Percentiles rank a stretch among this genome's conserved stretches.
phyloP scores from a whole-genome alignment of 2,329 filamentous ascomycete genomes.

The Fusarium sp. region DNA sequence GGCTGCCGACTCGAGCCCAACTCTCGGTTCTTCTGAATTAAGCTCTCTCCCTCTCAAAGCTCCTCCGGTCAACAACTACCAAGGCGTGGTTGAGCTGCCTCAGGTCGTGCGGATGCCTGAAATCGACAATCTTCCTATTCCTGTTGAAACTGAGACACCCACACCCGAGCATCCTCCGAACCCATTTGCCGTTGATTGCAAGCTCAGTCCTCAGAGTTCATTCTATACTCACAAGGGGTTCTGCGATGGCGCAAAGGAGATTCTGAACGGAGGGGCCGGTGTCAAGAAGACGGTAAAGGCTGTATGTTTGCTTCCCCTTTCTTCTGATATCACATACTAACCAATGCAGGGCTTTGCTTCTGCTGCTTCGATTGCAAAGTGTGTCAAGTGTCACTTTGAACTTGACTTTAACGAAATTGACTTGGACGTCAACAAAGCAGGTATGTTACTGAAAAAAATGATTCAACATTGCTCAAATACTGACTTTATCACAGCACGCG shows the following conservation, averaged over 20 bases:
- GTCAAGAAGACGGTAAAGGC: conserved; percentile 64
- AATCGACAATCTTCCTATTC: conserved; percentile 42
- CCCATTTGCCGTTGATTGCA: conserved; percentile 50
- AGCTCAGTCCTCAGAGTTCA: conserved; percentile 59
- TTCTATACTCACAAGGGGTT: conserved; percentile 67
- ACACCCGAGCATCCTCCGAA: conserved; percentile 31
- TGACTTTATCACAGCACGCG: conserved; percentile 51
- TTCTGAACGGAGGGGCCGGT: conserved; percentile 60
- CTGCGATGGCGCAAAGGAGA: conserved; percentile 65
- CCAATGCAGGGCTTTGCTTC: conserved; percentile 54
- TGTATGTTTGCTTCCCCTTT: conserved; percentile 46
- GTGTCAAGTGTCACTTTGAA: conserved; percentile 65
- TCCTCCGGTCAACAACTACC: conserved; percentile 29
- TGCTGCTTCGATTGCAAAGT: conserved; percentile 60
- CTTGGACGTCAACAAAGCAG: conserved; percentile 60
- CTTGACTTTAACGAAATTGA: conserved; percentile 66
- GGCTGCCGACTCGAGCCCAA: conserved; percentile 39
- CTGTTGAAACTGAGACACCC: conserved; percentile 35
- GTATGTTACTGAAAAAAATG: conserved; percentile 48
- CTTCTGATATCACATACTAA: background rate
- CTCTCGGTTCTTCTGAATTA: conserved; percentile 38
- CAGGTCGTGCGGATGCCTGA: conserved; percentile 22
- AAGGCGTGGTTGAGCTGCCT: conserved; percentile 19
- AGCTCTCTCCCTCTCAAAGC: conserved; percentile 31
- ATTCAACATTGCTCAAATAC: background rate